These are phyloP conservation scores for Mucor velutinosus DNA, from an alignment of 371 early-diverging fungal species.

Conservation along the genomic window DNA sequence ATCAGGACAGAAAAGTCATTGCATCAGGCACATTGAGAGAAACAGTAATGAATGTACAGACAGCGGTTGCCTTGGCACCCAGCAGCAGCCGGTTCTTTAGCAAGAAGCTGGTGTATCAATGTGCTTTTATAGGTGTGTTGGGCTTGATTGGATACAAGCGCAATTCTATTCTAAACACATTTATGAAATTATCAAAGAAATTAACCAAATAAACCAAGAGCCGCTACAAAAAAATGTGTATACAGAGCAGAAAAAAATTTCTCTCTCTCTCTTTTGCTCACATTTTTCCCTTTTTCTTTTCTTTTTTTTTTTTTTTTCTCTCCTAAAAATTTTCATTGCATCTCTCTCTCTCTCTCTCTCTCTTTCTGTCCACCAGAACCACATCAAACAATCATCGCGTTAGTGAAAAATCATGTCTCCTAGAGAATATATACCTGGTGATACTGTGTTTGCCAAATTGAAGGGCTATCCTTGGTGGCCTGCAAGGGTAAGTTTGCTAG, in stretches of 20 bases:
- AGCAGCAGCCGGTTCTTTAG: not conserved
- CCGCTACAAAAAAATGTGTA: not conserved
- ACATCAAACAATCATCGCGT: not conserved
- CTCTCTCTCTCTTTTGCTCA: not conserved
- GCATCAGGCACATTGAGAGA: not conserved
- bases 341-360: not conserved
- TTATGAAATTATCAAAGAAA: slow-evolving; percentile 4
- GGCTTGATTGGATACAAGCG: slow-evolving; percentile 1
- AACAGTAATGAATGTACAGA: not conserved
- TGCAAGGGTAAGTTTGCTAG: slow-evolving; percentile 55
- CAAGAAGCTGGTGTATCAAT: not conserved
- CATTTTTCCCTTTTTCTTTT: slow-evolving; percentile 5
- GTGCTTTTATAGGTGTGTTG: slow-evolving; percentile 7
- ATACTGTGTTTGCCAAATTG: slow-evolving; percentile 66
- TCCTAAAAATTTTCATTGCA: not conserved
- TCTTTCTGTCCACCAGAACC: not conserved
- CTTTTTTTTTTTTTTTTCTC: slow-evolving; percentile 15
- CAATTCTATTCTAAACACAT: not conserved
- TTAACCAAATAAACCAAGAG: slow-evolving; percentile 1
- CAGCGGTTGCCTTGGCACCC: no score
- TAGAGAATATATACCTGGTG: slow-evolving; percentile 53
- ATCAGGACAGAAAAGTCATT: slow-evolving; percentile 32
- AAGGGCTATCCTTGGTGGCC: slow-evolving; percentile 80
- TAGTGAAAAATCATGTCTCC: slow-evolving; percentile 9
- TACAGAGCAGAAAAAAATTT: slow-evolving; percentile 4